A percentile compares a stretch with the other conserved stretches of the same genome.
Evolutionary conservation across 2,329 filamentous ascomycete genomes (phyloP).

Genomic region (Fusarium albosuccineum): DNA sequence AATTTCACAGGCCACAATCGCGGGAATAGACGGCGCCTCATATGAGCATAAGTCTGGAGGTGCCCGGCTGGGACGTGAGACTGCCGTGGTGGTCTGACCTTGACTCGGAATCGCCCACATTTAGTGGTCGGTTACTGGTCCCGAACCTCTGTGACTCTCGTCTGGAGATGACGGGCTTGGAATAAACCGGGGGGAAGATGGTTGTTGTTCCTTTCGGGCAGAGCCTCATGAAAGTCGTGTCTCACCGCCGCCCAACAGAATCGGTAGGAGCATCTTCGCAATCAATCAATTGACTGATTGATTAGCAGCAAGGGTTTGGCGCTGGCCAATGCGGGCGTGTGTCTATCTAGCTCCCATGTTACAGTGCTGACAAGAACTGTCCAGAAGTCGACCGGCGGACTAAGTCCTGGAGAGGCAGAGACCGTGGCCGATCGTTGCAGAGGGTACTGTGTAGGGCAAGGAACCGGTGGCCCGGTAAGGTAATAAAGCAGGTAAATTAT

Average conservation of each 20-base stretch:
- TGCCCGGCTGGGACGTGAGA: background rate
- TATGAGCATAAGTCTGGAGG: background rate
- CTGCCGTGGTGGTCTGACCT: constrained; percentile 32
- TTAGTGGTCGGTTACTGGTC: constrained; percentile 17
- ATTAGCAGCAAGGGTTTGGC: constrained; percentile 9
- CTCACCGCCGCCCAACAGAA: constrained; percentile 23
- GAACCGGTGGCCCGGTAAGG: constrained; percentile 9
- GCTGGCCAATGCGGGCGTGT: constrained; percentile 12
- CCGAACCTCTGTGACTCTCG: constrained; percentile 18
- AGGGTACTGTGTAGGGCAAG: background rate
- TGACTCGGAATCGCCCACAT: constrained; percentile 16
- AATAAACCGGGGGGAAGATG: background rate
- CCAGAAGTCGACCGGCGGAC: background rate
- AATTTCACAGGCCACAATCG: constrained; percentile 28
- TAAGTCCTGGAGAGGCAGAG: background rate
- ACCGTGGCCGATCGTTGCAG: background rate
- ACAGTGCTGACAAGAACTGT: constrained; percentile 9
- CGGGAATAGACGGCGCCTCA: constrained; percentile 28
- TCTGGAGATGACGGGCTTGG: background rate
- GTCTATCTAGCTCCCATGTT: constrained; percentile 12
- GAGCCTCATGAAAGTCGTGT: constrained; percentile 30
- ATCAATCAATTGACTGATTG: background rate
- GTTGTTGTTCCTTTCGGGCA: constrained; percentile 7
- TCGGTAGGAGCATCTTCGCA: background rate
- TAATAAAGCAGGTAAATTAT: constrained; percentile 4